Evolutionary conservation across 176 grass and related monocot genomes (phyloP).

Genomic region (Puccinellia tenuiflora): DNA sequence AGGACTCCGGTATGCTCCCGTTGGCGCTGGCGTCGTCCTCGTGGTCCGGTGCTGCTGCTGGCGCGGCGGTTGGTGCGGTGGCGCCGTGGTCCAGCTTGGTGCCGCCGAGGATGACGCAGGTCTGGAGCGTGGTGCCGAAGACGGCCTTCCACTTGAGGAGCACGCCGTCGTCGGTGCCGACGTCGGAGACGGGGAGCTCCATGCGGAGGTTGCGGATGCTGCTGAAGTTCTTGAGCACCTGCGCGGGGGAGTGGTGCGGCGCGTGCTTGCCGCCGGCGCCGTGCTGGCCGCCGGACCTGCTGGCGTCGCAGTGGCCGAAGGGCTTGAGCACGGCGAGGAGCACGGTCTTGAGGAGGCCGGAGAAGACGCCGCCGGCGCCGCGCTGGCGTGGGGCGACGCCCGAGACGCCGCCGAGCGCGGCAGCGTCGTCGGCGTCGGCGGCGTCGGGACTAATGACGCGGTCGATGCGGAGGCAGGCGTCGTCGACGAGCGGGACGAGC

Average conservation of each 20-base stretch:
- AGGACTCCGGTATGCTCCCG: constrained; percentile 65
- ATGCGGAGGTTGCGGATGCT: constrained; percentile 58
- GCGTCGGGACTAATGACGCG: constrained; percentile 40
- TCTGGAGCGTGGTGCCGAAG: constrained; percentile 65
- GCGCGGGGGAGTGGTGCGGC: constrained; percentile 64
- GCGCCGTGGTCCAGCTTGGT: constrained; percentile 38
- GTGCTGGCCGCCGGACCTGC: background rate
- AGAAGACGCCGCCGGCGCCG: constrained; percentile 20
- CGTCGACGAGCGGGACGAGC: constrained; percentile 62
- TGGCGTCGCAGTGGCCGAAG: constrained; percentile 52
- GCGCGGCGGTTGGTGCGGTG: background rate
- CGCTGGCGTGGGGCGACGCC: constrained; percentile 24
- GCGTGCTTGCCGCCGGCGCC: constrained; percentile 9
- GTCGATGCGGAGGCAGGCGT: constrained; percentile 61
- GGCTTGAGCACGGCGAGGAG: constrained; percentile 58
- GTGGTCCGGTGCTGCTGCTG: background rate
- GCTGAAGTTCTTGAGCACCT: constrained; percentile 79
- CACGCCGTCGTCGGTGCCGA: constrained; percentile 52
- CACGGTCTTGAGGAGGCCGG: constrained; percentile 60
- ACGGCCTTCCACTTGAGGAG: constrained; percentile 65
- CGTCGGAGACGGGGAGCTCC: constrained; percentile 65
- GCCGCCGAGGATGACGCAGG: constrained; percentile 64
- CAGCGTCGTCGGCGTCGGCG: constrained; percentile 5
- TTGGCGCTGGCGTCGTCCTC: constrained; percentile 23
- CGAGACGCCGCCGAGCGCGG: constrained; percentile 13